Percentiles rank a stretch among this genome's conserved stretches.
phyloP scores from a whole-genome alignment of 768 basidiomycete genomes.

The Suillus lakei region DNA sequence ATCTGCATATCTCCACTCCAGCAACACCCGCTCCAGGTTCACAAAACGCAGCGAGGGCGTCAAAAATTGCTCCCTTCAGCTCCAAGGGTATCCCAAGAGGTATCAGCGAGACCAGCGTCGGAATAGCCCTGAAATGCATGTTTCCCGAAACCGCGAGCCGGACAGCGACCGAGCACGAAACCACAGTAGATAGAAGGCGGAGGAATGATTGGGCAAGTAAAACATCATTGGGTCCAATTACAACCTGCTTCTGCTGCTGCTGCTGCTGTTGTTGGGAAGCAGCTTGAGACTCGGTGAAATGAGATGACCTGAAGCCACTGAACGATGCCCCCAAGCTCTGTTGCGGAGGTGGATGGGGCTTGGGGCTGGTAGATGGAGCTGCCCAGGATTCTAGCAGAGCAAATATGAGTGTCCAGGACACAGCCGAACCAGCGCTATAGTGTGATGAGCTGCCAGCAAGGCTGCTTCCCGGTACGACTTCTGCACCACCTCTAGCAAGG shows the following conservation, averaged over 20 bases:
- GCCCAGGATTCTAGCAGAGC: conserved; percentile 78
- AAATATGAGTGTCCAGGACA: conserved; percentile 84
- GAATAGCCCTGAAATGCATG: conserved; percentile 80
- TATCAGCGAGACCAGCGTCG: conserved; percentile 77
- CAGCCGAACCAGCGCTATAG: conserved; percentile 52
- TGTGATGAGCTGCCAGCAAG: conserved; percentile 51
- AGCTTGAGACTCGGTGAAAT: conserved; percentile 25
- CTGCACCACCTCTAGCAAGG: conserved; percentile 75
- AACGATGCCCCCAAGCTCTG: conserved; percentile 42
- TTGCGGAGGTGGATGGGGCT: conserved; percentile 47
- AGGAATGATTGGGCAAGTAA: conserved; percentile 82
- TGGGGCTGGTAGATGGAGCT: conserved; percentile 51
- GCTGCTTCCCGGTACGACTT: conserved; percentile 65
- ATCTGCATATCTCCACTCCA: conserved; percentile 81
- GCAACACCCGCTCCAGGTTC: conserved; percentile 73
- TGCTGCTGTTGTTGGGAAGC: conserved; percentile 45
- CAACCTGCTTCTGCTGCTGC: conserved; percentile 45
- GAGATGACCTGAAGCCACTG: conserved; percentile 34
- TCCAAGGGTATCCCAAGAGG: conserved; percentile 87
- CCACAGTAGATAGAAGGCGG: conserved; percentile 76
- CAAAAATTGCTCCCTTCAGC: conserved; percentile 84
- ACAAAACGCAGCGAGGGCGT: conserved; percentile 82
- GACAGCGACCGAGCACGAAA: conserved; percentile 74
- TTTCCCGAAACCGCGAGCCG: conserved; percentile 79
- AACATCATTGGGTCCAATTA: conserved; percentile 73